Evolutionary conservation across 148 eudicot genomes (phyloP).

Genomic region (Chenopodium formosanum): DNA sequence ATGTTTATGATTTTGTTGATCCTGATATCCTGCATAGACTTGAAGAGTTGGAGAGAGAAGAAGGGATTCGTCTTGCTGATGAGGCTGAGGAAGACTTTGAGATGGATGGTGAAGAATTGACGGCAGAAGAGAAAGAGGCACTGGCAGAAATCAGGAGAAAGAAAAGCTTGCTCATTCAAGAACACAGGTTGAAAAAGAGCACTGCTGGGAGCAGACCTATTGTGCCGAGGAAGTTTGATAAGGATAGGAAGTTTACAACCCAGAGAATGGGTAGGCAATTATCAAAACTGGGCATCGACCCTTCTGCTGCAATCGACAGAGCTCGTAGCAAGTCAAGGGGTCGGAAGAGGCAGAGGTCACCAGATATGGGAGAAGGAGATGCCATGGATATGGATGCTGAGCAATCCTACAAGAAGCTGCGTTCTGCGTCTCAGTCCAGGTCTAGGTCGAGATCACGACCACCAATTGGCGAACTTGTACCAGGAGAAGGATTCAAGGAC

Average conservation of each 20-base stretch:
- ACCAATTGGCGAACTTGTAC: slow-evolving; percentile 51
- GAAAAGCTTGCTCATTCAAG: slow-evolving; percentile 72
- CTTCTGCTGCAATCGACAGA: slow-evolving; percentile 57
- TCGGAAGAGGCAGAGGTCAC: slow-evolving; percentile 82
- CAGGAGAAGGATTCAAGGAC: slow-evolving; percentile 78
- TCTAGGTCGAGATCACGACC: slow-evolving; percentile 66
- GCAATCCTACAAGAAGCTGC: slow-evolving; percentile 58
- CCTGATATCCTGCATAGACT: slow-evolving; percentile 84
- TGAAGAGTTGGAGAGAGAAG: slow-evolving; percentile 87
- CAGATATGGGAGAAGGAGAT: slow-evolving; percentile 35
- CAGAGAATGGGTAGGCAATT: slow-evolving; percentile 84
- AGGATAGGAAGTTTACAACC: slow-evolving; percentile 60
- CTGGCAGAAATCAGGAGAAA: slow-evolving; percentile 69
- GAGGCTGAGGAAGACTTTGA: slow-evolving; percentile 75
- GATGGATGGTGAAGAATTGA: slow-evolving; percentile 65
- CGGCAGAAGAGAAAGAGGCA: slow-evolving; percentile 65
- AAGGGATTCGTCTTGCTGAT: slow-evolving; percentile 60
- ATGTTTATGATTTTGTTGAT: slow-evolving; percentile 79
- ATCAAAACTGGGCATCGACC: slow-evolving; percentile 68
- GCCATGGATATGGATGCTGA: slow-evolving; percentile 66
- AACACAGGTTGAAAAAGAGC: slow-evolving; percentile 85
- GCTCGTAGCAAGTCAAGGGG: slow-evolving; percentile 83
- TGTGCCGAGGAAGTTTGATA: slow-evolving; percentile 74
- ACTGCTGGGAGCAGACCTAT: slow-evolving; percentile 70
- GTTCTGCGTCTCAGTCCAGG: slow-evolving; percentile 49